Base-by-base conservation (phyloP, 2,329 filamentous ascomycete genomes). In the Cytospora mali region DNA sequence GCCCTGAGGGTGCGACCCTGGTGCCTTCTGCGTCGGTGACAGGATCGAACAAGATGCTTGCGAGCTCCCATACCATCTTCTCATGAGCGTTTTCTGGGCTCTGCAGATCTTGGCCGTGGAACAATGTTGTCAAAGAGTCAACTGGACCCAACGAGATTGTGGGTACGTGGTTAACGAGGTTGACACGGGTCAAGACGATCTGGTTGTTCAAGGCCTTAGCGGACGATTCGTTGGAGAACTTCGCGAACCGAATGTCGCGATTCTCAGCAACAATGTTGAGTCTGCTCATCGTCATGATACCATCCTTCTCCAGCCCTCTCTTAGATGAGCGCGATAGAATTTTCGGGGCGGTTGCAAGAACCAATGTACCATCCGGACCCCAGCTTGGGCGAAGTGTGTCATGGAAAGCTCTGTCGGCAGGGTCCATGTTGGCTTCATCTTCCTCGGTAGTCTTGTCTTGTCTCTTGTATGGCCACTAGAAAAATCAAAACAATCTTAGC, bases 391-490 rank as follows among this genome's bases (percentile, higher is more conserved):
- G 92, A 74, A 90, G 85, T 51, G 86, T 88, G 66, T 85, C 81
- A 75, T 92, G 90, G 74, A 89, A 95, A 28, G 79, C 82, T 70
- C 83, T 83, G 67, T 94, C 90, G 62, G 78, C 76, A 53, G 84
- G 80, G 69, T 82, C 81, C 80, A 93, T 81, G 61, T 88, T 76
- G 62, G 76, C 80, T 68, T 84, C 80, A 70, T 89, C 84, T 66
- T 85, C 80, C 68, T 85, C 79, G 70, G 86, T 83, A 46, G 85
- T 86, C 72, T 93, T 92, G 67, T 88, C 80, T 76, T 88, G 87
- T 79, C 92, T 91, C 75, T 91, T 84, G 79, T 95, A 95, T 58
- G 92, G 92, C 86, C 89, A 96, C 92, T 96, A 86, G 71, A 77
- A 75, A 72, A 71, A 72, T 67, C 69, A 72, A 72, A 68, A 71